Evolutionary conservation across 2,329 filamentous ascomycete species (phyloP).

Genomic region (Exophiala viscosa): DNA sequence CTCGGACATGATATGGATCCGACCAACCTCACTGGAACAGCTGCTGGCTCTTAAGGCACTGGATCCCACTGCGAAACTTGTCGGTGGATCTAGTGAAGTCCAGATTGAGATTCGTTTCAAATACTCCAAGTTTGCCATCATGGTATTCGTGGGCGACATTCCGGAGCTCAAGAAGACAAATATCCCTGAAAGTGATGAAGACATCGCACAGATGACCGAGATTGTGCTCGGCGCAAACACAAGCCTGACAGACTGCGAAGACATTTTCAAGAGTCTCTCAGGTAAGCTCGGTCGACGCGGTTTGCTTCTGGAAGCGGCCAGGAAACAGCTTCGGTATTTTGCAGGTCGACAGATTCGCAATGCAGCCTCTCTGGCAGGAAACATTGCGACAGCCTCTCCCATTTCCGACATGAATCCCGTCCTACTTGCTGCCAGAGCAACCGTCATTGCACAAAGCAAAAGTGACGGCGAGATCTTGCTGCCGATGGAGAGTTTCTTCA

Average conservation of each 20-base stretch:
- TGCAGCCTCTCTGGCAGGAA: conserved; percentile 93
- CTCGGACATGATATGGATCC: conserved; percentile 89
- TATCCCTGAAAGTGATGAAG: conserved; percentile 66
- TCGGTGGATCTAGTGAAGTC: conserved; percentile 93
- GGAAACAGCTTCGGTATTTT: conserved; percentile 93
- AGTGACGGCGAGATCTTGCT: conserved; percentile 65
- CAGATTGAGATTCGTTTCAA: conserved; percentile 99
- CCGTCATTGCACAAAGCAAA: conserved; percentile 72
- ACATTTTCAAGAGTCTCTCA: conserved; percentile 75
- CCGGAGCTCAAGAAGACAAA: conserved; percentile 77
- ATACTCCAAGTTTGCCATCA: conserved; percentile 81
- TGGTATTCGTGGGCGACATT: conserved; percentile 91
- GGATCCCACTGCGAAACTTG: conserved; percentile 84
- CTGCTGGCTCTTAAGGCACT: conserved; percentile 88
- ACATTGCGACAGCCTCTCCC: conserved; percentile 87
- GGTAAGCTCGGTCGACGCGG: conserved; percentile 62
- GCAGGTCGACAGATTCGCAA: conserved; percentile 94
- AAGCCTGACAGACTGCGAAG: conserved; percentile 83
- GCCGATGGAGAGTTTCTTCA: conserved; percentile 89
- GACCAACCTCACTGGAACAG: conserved; percentile 83
- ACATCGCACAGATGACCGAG: not conserved
- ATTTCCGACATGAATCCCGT: conserved; percentile 97
- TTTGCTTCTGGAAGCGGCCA: conserved; percentile 87
- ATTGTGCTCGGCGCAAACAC: conserved; percentile 92
- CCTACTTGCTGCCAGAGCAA: conserved; percentile 79